Conservation (phyloP, 2,329 filamentous ascomycete genomes). For the Claviceps sp. region DNA sequence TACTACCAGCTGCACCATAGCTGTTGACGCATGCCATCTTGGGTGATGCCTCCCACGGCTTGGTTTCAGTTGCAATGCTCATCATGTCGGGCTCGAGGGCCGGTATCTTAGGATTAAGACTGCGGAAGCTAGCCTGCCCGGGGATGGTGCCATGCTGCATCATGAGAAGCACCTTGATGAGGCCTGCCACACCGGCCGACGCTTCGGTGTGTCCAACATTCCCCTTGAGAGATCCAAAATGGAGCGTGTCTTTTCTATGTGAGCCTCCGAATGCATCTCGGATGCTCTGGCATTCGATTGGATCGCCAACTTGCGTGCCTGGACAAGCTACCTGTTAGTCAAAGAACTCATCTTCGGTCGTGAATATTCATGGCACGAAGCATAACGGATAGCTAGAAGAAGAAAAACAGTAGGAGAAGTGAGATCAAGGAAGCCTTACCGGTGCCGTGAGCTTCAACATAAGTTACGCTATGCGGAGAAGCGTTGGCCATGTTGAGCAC, state of each 20-base stretch:
- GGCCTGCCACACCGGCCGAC: slow-evolving; percentile 15
- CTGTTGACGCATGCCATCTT: slow-evolving; percentile 20
- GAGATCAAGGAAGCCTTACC: slow-evolving; percentile 25
- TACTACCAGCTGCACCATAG: slow-evolving; percentile 23
- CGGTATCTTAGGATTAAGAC: slow-evolving; percentile 18
- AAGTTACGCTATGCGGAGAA: background rate
- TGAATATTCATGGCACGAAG: background rate
- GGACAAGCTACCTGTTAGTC: background rate
- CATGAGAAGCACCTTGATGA: slow-evolving; percentile 21
- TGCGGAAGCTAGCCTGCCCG: slow-evolving; percentile 20
- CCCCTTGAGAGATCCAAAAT: slow-evolving; percentile 35
- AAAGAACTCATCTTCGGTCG: background rate
- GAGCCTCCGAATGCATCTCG: slow-evolving; percentile 22
- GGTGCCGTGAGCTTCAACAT: slow-evolving; percentile 67
- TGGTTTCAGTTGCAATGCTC: slow-evolving; percentile 20
- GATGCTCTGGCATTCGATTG: slow-evolving; percentile 66
- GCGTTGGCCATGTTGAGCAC: background rate
- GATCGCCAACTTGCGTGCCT: slow-evolving; percentile 65
- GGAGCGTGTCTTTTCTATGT: background rate
- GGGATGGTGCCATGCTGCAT: slow-evolving; percentile 13
- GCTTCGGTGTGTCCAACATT: slow-evolving; percentile 48
- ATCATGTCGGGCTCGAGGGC: slow-evolving; percentile 14
- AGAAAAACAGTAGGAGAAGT: background rate
- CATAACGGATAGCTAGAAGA: too few relatives aligned
- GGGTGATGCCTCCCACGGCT: slow-evolving; percentile 10